Percentiles rank a stretch among this genome's conserved stretches.
phyloP scores from a whole-genome alignment of 441 rosid species.

The Populus hybrid region DNA sequence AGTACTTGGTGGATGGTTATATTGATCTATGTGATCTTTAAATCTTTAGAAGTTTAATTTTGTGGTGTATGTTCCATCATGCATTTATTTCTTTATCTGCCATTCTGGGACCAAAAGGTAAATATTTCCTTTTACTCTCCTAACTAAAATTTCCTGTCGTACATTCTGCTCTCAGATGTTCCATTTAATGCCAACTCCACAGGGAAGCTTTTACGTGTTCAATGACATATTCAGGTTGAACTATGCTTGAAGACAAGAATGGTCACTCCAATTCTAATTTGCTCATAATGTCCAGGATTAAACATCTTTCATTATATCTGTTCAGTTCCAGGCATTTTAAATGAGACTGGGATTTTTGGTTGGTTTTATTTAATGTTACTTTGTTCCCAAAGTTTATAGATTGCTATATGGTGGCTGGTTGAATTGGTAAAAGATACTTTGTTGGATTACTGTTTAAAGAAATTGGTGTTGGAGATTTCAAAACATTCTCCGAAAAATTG shows the following conservation, averaged over 20 bases:
- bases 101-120: not conserved
- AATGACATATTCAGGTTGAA: conserved; percentile 98
- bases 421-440: conserved; percentile 19
- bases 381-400: conserved; percentile 22
- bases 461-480: conserved; percentile 18
- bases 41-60: not conserved
- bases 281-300: conserved; percentile 15
- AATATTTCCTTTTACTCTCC: not conserved
- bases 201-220: conserved; percentile 88
- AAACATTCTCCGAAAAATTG: not conserved
- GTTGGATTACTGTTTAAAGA: conserved; percentile 4
- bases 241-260: conserved; percentile 61
- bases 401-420: conserved; percentile 30
- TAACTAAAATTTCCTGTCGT: conserved; percentile 14
- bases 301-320: conserved; percentile 19
- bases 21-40: not conserved
- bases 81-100: not conserved
- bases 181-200: conserved; percentile 91
- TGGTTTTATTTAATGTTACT: conserved; percentile 26
- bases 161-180: conserved; percentile 66
- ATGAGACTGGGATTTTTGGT: conserved; percentile 24
- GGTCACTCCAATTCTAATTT: not conserved
- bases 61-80: not conserved
- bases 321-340: conserved; percentile 32
- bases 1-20: not conserved